A percentile compares a stretch with the other conserved stretches of the same genome.
phyloP scores from a whole-genome alignment of 352 stramenopile species.

The Phytophthora megakarya region DNA sequence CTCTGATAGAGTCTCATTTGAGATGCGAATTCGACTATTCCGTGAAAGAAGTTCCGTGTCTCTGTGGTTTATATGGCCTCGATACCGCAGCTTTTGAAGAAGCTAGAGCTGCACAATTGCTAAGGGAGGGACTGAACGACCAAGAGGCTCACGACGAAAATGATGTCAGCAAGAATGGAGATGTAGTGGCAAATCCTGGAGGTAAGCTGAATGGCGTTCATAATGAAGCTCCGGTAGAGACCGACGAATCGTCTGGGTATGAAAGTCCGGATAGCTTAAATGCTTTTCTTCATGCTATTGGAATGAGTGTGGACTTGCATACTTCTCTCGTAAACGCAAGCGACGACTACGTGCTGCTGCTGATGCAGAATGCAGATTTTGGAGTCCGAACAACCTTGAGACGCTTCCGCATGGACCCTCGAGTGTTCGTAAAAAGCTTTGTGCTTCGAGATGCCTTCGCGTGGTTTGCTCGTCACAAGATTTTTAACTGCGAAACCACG shows the following conservation, averaged over 20 bases:
- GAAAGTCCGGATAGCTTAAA: slow-evolving; percentile 31
- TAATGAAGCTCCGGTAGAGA: not conserved
- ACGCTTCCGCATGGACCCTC: slow-evolving; percentile 74
- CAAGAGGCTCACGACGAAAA: slow-evolving; percentile 1
- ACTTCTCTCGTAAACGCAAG: slow-evolving; percentile 47
- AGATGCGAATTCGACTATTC: slow-evolving; percentile 83
- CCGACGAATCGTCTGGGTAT: not conserved
- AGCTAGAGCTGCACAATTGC: slow-evolving; percentile 23
- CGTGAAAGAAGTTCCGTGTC: slow-evolving; percentile 67
- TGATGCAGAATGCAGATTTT: slow-evolving; percentile 65
- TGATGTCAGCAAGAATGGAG: slow-evolving; percentile 8
- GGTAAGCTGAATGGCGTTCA: not conserved
- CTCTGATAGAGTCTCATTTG: slow-evolving; percentile 83
- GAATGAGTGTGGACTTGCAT: slow-evolving; percentile 58
- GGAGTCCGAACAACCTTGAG: slow-evolving; percentile 53
- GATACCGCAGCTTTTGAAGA: slow-evolving; percentile 53
- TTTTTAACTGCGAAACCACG: slow-evolving; percentile 45
- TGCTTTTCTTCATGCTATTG: slow-evolving; percentile 50
- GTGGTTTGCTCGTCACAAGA: slow-evolving; percentile 56
- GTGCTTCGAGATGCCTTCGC: slow-evolving; percentile 68
- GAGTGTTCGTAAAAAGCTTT: slow-evolving; percentile 78
- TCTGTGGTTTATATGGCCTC: slow-evolving; percentile 77
- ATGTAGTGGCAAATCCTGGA: not conserved
- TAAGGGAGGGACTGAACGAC: slow-evolving; percentile 18
- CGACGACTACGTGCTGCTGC: slow-evolving; percentile 76